A percentile compares a stretch with the other conserved stretches of the same genome.
These are phyloP conservation scores for Rhytidiadelphus loreus DNA, from an alignment of 225 moss, liverwort and hornwort genomes.

Conservation along the genomic window DNA sequence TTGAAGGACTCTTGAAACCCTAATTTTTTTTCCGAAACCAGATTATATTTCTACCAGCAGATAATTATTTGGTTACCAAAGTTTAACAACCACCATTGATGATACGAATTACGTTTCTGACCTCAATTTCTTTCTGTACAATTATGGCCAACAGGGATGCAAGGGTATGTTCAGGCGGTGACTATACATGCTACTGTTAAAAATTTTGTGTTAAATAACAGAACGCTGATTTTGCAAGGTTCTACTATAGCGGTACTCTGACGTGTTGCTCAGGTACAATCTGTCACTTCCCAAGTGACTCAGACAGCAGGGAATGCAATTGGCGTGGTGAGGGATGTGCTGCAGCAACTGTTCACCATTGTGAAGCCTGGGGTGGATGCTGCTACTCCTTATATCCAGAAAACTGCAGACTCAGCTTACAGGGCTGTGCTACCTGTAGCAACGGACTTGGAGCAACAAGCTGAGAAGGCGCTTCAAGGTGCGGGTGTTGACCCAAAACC, in stretches of 20 bases:
- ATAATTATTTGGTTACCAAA: neutral
- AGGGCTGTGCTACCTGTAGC: conserved; percentile 51
- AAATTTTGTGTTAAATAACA: neutral
- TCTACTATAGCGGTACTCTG: neutral
- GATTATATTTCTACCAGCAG: neutral
- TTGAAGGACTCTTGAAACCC: neutral
- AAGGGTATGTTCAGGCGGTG: neutral
- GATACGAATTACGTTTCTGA: too few relatives aligned
- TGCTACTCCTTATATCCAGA: conserved; percentile 53
- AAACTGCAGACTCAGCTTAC: conserved; percentile 48
- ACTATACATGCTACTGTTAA: neutral
- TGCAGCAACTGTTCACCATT: conserved; percentile 54
- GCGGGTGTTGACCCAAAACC: conserved; percentile 67
- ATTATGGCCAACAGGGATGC: neutral
- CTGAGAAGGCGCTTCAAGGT: conserved; percentile 61
- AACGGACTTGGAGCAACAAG: conserved; percentile 57
- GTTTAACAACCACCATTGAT: neutral
- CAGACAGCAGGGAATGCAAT: conserved; percentile 46
- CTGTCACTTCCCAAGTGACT: conserved; percentile 48
- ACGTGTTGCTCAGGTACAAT: conserved; percentile 19
- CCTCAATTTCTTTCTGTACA: neutral
- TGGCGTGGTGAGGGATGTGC: conserved; percentile 33
- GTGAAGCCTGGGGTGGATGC: conserved; percentile 81
- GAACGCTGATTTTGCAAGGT: neutral
- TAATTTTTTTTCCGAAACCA: neutral